These are phyloP conservation scores for Solanum dulcamara DNA, from an alignment of 257 asterid species.

Conservation along the genomic window DNA sequence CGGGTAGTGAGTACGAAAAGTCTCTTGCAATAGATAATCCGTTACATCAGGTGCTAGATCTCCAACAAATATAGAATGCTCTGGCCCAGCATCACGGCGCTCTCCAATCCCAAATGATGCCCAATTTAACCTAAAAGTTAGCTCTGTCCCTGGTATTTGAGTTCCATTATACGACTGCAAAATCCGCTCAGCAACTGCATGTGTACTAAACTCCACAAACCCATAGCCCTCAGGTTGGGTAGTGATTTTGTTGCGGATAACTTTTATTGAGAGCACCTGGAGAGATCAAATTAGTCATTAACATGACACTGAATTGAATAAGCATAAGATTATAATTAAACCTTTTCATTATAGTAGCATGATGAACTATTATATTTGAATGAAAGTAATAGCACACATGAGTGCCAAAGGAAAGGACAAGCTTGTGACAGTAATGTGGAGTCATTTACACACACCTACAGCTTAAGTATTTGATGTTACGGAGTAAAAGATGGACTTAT, in stretches of 20 bases:
- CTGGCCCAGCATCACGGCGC: slow-evolving; percentile 82
- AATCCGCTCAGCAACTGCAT: slow-evolving; percentile 75
- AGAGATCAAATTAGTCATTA: neutral
- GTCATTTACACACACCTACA: neutral
- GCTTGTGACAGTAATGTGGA: neutral
- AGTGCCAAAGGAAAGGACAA: neutral
- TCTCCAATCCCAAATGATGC: slow-evolving; percentile 95
- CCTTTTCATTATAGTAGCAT: neutral
- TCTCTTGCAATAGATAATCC: slow-evolving; percentile 88
- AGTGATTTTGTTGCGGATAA: slow-evolving; percentile 79
- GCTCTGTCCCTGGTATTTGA: slow-evolving; percentile 92
- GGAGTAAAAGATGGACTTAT: neutral
- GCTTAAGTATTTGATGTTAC: neutral
- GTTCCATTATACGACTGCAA: slow-evolving; percentile 81
- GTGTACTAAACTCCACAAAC: slow-evolving; percentile 77
- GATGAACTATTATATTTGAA: neutral
- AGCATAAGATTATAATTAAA: neutral
- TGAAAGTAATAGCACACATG: neutral
- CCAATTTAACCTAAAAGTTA: slow-evolving; percentile 96
- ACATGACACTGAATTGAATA: neutral
- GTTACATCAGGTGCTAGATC: slow-evolving; percentile 98
- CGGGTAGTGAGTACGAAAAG: slow-evolving; percentile 70
- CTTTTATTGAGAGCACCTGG: slow-evolving; percentile 88
- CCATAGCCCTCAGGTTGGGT: slow-evolving; percentile 97
- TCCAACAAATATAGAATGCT: slow-evolving; percentile 95